Conservation (phyloP, 345 rosid species). For the Mangifera indica region DNA sequence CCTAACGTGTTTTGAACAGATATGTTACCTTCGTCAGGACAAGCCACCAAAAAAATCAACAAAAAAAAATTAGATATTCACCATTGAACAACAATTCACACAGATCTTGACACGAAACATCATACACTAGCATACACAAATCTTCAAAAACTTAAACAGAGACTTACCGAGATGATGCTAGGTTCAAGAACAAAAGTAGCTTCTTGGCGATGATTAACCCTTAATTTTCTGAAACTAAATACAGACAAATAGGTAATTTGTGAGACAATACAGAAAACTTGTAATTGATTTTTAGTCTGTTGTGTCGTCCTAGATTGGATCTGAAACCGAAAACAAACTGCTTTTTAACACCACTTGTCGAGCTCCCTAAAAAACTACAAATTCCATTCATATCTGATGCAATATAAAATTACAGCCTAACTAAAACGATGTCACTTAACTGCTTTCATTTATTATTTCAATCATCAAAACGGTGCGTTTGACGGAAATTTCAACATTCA, state of each 20-base stretch:
- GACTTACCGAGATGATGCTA: conserved; percentile 3
- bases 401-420: background rate
- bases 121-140: background rate
- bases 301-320: conserved; percentile 1
- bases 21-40: background rate
- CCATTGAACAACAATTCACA: background rate
- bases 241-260: background rate
- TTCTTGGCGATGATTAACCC: background rate
- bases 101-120: background rate
- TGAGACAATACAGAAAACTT: background rate
- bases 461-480: too few species aligned
- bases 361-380: background rate
- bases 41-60: background rate
- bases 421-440: background rate
- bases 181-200: background rate
- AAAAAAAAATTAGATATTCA: background rate
- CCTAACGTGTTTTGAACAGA: background rate
- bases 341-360: background rate
- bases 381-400: too few species aligned
- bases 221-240: background rate
- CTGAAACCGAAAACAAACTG: background rate
- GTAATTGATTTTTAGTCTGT: background rate
- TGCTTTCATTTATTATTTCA: background rate
- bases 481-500: too few species aligned
- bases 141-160: background rate